These are phyloP conservation scores for Gracilaria domingensis DNA, from an alignment of 23 red algal species.

Conservation along the genomic window DNA sequence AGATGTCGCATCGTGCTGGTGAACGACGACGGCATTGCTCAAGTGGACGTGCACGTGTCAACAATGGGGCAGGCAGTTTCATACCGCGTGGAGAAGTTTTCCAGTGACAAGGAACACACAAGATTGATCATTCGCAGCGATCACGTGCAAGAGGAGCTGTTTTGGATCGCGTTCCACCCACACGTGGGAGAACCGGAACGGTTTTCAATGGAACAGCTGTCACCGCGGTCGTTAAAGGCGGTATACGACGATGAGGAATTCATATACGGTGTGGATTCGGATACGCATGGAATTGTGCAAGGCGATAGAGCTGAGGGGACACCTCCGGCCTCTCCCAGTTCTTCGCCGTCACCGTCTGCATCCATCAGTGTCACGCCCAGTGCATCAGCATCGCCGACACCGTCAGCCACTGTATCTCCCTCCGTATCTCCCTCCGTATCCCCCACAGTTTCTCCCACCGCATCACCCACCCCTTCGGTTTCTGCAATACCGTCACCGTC, in stretches of 20 bases:
- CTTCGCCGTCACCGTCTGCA: neutral
- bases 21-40: slow-evolving; percentile 16
- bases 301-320: neutral
- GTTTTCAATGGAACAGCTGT: slow-evolving; percentile 19
- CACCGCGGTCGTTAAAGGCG: neutral
- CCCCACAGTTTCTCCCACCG: neutral
- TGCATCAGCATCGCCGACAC: neutral
- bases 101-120: neutral
- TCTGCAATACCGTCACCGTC: neutral
- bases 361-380: neutral
- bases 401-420: neutral
- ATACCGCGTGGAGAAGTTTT: neutral
- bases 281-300: slow-evolving; percentile 9
- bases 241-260: slow-evolving; percentile 30
- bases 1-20: slow-evolving; percentile 24
- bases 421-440: too few relatives aligned
- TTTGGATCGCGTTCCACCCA: slow-evolving; percentile 47
- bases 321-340: neutral
- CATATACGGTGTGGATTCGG: slow-evolving; percentile 4
- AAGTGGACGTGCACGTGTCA: slow-evolving; percentile 22
- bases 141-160: neutral
- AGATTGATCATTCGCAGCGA: slow-evolving; percentile 41
- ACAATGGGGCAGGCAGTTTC: neutral
- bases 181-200: slow-evolving; percentile 20
- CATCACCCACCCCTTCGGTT: neutral